A percentile compares a stretch with the other conserved stretches of the same genome.
These are phyloP conservation scores for Blastobotrys parvus DNA, from an alignment of 805 yeast species.

Conservation along the genomic window DNA sequence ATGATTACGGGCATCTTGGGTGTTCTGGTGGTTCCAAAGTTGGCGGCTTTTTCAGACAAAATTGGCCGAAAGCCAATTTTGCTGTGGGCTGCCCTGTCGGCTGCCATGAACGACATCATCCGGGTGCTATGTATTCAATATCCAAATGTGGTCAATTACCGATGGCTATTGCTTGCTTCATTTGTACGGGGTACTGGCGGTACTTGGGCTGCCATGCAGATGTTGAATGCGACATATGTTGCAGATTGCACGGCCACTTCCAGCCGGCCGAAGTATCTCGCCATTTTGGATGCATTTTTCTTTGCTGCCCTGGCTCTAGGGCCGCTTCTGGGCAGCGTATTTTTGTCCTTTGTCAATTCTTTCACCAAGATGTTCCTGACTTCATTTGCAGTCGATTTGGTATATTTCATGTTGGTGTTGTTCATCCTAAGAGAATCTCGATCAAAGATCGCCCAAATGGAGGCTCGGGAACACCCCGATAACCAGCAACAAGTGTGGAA, in stretches of 20 bases:
- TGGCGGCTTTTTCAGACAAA: constrained; percentile 57
- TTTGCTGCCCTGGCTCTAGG: constrained; percentile 24
- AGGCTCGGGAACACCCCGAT: constrained; percentile 1
- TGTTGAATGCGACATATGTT: constrained; percentile 59
- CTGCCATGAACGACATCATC: constrained; percentile 12
- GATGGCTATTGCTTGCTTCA: constrained; percentile 36
- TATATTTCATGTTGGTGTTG: constrained; percentile 4
- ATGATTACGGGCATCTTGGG: constrained; percentile 12
- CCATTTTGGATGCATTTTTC: constrained; percentile 20
- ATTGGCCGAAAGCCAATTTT: constrained; percentile 52
- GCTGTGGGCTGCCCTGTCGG: constrained; percentile 12
- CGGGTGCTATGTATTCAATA: constrained; percentile 11
- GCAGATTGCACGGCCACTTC: constrained; percentile 63
- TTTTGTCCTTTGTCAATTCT: constrained; percentile 11
- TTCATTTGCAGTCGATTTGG: constrained; percentile 5
- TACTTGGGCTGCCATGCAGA: constrained; percentile 46
- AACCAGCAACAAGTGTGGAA: constrained; percentile 14
- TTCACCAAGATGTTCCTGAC: constrained; percentile 9
- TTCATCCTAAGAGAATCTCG: constrained; percentile 14
- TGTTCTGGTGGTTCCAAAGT: constrained; percentile 28
- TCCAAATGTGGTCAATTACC: constrained; percentile 17
- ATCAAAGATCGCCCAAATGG: neutral
- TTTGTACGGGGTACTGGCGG: constrained; percentile 52
- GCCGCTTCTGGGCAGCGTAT: constrained; percentile 19
- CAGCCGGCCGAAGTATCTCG: constrained; percentile 35